Conservation (phyloP, 2,329 filamentous ascomycete species). For the Cladosporium sp. region DNA sequence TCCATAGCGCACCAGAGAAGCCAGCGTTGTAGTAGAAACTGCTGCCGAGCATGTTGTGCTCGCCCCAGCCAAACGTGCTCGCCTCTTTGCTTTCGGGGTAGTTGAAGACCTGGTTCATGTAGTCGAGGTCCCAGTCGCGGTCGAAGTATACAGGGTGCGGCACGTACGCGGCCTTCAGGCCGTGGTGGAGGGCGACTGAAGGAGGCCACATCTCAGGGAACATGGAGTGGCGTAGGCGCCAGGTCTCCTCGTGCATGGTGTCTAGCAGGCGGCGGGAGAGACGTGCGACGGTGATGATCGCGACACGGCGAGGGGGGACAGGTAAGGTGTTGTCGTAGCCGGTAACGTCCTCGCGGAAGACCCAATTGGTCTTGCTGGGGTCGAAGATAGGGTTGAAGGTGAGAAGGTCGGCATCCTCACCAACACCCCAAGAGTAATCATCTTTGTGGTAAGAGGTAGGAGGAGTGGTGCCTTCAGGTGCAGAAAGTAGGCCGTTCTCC, state of each 20-base stretch:
- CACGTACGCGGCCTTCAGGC: conserved; percentile 74
- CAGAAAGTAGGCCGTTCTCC: conserved; percentile 51
- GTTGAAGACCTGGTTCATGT: conserved; percentile 51
- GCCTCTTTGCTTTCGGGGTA: conserved; percentile 47
- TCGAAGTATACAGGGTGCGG: conserved; percentile 81
- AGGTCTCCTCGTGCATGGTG: conserved; percentile 75
- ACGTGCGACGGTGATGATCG: conserved; percentile 76
- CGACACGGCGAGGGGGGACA: conserved; percentile 68
- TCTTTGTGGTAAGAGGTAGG: conserved; percentile 61
- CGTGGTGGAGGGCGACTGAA: conserved; percentile 72
- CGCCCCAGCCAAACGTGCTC: conserved; percentile 53
- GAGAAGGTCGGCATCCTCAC: conserved; percentile 72
- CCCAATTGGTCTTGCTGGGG: conserved; percentile 70
- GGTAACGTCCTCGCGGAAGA: conserved; percentile 67
- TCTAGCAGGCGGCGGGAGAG: conserved; percentile 70
- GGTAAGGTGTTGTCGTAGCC: conserved; percentile 59
- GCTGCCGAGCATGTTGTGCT: conserved; percentile 53
- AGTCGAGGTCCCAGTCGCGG: conserved; percentile 62
- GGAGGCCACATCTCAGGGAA: conserved; percentile 79
- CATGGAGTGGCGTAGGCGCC: conserved; percentile 69
- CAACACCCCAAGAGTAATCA: conserved; percentile 73
- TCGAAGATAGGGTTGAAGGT: conserved; percentile 80
- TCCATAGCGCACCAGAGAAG: conserved; percentile 50
- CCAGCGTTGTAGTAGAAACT: conserved; percentile 54
- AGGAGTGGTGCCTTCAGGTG: conserved; percentile 64